These are phyloP conservation scores for Psilocybe sp. DNA, from an alignment of 768 basidiomycete species.

Conservation along the genomic window DNA sequence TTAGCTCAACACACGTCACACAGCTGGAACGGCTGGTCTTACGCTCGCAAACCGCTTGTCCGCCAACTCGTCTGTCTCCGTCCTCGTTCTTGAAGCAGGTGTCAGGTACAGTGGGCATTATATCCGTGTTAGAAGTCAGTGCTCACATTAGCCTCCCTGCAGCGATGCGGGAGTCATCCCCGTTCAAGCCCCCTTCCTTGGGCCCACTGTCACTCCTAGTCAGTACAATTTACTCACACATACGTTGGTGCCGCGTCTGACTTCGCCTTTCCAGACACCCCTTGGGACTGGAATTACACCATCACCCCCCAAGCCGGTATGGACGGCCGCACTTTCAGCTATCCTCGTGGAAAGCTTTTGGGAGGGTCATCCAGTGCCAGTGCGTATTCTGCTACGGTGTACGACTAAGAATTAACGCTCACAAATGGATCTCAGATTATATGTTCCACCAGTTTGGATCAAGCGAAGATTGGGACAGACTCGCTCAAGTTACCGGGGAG, in stretches of 20 bases:
- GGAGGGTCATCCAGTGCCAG: conserved; percentile 1
- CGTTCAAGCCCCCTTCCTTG: conserved; percentile 14
- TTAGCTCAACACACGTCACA: neutral
- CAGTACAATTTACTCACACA: neutral
- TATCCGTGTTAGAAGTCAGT: neutral
- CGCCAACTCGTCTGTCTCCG: conserved; percentile 5
- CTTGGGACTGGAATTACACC: conserved; percentile 6
- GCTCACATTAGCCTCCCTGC: neutral
- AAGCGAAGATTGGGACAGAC: conserved; percentile 36
- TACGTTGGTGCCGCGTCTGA: neutral
- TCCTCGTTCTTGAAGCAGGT: conserved; percentile 13
- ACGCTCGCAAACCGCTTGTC: conserved; percentile 9
- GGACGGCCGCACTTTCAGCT: neutral
- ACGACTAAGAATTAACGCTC: neutral
- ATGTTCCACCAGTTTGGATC: conserved; percentile 35
- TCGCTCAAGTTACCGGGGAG: conserved; percentile 30
- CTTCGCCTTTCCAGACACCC: neutral
- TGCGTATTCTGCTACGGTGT: neutral
- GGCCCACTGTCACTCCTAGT: conserved; percentile 15
- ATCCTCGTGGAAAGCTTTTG: conserved; percentile 3
- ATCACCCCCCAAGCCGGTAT: neutral
- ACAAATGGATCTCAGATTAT: conserved; percentile 19
- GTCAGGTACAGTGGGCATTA: conserved; percentile 1
- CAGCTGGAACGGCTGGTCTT: conserved; percentile 11
- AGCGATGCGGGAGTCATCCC: conserved; percentile 16